These are phyloP conservation scores for Graphium sp. DNA, from an alignment of 2,329 filamentous ascomycete species.

Conservation along the genomic window DNA sequence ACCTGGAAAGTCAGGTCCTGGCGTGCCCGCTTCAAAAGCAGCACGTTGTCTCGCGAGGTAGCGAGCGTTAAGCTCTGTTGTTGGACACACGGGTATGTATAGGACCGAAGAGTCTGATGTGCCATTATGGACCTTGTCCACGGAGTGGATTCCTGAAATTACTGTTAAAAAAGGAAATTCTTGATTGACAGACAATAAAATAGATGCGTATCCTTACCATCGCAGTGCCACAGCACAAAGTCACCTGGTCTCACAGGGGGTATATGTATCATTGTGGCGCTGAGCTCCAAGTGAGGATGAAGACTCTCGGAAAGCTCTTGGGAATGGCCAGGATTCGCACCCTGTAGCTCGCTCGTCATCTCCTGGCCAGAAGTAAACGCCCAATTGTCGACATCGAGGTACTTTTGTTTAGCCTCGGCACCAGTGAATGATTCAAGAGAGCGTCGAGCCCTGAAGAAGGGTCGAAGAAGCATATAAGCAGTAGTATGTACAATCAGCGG, in stretches of 20 bases:
- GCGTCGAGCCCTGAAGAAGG: conserved; percentile 53
- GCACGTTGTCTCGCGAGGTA: conserved; percentile 56
- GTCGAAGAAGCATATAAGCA: conserved; percentile 65
- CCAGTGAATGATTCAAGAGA: no score
- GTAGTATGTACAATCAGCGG: conserved; percentile 61
- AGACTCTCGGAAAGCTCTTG: conserved; percentile 53
- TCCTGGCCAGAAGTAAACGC: conserved; percentile 20
- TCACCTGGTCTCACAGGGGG: conserved; percentile 56
- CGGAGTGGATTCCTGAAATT: conserved; percentile 49
- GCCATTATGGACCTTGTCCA: conserved; percentile 64
- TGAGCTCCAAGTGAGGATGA: conserved; percentile 56
- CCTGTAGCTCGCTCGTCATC: conserved; percentile 47
- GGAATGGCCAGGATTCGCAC: conserved; percentile 49
- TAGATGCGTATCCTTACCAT: conserved; percentile 40
- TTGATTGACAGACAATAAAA: conserved; percentile 5
- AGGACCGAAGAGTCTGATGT: conserved; percentile 62
- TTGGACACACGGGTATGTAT: conserved; percentile 76
- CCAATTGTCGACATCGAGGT: conserved; percentile 24
- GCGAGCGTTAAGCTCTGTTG: conserved; percentile 56
- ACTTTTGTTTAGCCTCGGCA: conserved; percentile 42
- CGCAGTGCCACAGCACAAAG: conserved; percentile 75
- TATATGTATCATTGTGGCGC: conserved; percentile 51
- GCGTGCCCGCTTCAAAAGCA: conserved; percentile 52
- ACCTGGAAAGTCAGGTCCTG: conserved; percentile 55
- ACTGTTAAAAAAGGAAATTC: conserved; percentile 5